Evolutionary conservation across 2,329 filamentous ascomycete genomes (phyloP), one percentile per base, ranked within the genome.

Genomic region (Elsinoe necatrix): DNA sequence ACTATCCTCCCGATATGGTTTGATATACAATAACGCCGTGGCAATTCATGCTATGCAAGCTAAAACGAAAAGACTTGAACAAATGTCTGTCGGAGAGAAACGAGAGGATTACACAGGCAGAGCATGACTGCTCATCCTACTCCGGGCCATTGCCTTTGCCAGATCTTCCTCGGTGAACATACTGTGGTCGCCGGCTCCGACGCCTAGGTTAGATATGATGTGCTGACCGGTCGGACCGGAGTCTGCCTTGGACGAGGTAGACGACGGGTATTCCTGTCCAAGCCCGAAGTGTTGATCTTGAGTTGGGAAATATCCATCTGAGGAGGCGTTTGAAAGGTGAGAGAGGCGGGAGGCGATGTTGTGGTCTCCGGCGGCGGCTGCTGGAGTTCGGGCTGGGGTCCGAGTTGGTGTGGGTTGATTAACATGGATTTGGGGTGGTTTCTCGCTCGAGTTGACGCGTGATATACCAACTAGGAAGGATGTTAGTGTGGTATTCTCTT

Each of bases 121-220:
- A 20, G 37, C 52, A 16, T 55, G 37, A 45, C 54, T 56, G 18
- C 29, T 56, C 54, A 56, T 56, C 20, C 42, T 42, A 3, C 72
- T 73, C 39, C 68, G 66, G 51, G 72, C 66, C 54, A 77, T 62
- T 0, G 75, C 75, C 7, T 72, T 63, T 41, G 71, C 70, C 45
- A 77, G 68, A 25, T 77, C 73, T 52, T 75, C 71, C 23, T 72
- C 67, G 1, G 73, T 69, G 60, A 77, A 77, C 1, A 71, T 71
- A 18, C 67, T 60, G 52, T 72, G 68, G 47, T 66, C 65, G 47
- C 23, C 29, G 7, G 9, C 35, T 1, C 16, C n/a, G 9, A 37
- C 18, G 27, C 29, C 41, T 47, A 56, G 18, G 54, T 45, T 37
- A 56, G 37, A 42, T 16, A 56, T 45, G 54, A 56, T 56, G 54